Evolutionary conservation across 805 yeast genomes (phyloP).

Genomic region (Yamadazyma olivae): DNA sequence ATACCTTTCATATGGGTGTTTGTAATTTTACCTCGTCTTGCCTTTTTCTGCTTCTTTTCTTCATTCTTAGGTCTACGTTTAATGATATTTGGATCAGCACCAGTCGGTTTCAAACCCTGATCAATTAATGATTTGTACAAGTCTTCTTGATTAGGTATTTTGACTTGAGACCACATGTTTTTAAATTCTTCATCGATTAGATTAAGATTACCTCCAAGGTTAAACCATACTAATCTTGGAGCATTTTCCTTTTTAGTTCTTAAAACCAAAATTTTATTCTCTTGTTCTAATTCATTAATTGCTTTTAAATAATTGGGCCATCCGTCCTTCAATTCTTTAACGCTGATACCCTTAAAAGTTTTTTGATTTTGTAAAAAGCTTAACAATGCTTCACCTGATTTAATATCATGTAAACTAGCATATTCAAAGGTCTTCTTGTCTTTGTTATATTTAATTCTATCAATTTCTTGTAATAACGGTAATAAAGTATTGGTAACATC

Average conservation of each 20-base stretch:
- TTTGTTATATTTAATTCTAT: conserved; percentile 69
- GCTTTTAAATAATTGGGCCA: conserved; percentile 89
- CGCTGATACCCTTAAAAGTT: conserved; percentile 83
- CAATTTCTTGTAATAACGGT: conserved; percentile 70
- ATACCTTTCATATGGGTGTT: conserved; percentile 97
- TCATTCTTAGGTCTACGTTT: conserved; percentile 58
- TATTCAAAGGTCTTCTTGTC: conserved; percentile 70
- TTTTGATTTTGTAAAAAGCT: conserved; percentile 73
- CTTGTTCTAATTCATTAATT: conserved; percentile 72
- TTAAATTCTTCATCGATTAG: conserved; percentile 79
- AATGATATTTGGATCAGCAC: conserved; percentile 95
- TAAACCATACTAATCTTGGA: conserved; percentile 93
- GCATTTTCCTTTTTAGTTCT: conserved; percentile 91
- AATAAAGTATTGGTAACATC: conserved; percentile 62
- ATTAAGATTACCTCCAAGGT: conserved; percentile 69
- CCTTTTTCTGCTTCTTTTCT: conserved; percentile 82
- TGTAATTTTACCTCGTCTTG: conserved; percentile 90
- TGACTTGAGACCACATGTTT: conserved; percentile 73
- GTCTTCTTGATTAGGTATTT: conserved; percentile 78
- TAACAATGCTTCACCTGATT: conserved; percentile 73
- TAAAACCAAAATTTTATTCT: conserved; percentile 74
- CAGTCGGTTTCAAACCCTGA: conserved; percentile 92
- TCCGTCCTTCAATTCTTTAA: conserved; percentile 81
- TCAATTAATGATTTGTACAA: conserved; percentile 74
- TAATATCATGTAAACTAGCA: conserved; percentile 84